phyloP scores from a whole-genome alignment of 768 basidiomycete species.

The Suillus clintonianus region DNA sequence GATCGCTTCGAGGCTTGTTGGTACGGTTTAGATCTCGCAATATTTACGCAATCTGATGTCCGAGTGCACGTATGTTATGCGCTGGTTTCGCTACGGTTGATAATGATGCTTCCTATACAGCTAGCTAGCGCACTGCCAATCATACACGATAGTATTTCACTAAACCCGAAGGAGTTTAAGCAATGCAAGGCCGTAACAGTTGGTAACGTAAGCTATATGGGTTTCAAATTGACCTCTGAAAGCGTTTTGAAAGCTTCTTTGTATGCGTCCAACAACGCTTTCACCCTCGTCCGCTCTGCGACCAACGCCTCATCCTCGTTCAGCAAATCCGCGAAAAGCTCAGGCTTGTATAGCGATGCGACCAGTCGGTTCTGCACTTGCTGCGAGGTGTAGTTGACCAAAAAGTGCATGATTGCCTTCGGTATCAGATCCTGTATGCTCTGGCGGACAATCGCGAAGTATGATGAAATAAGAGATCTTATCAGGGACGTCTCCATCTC shows the following conservation, averaged over 20 bases:
- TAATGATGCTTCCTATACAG: background rate
- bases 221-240: slow-evolving; percentile 79
- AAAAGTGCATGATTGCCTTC: slow-evolving; percentile 97
- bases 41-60: slow-evolving; percentile 11
- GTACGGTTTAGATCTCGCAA: slow-evolving; percentile 24
- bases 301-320: slow-evolving; percentile 96
- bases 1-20: slow-evolving; percentile 18
- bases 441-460: slow-evolving; percentile 95
- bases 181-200: background rate
- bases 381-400: slow-evolving; percentile 96
- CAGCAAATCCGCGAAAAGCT: slow-evolving; percentile 85
- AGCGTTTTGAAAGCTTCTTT: slow-evolving; percentile 90
- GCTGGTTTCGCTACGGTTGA: slow-evolving; percentile 1
- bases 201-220: slow-evolving; percentile 36
- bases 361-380: slow-evolving; percentile 97
- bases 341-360: slow-evolving; percentile 92
- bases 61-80: background rate
- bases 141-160: background rate
- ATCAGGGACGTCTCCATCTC: slow-evolving; percentile 98
- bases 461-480: slow-evolving; percentile 90
- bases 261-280: slow-evolving; percentile 93
- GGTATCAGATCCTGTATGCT: slow-evolving; percentile 96
- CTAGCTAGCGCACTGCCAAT: background rate
- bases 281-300: slow-evolving; percentile 90
- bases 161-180: background rate